These are phyloP conservation scores for Erigeron canadensis DNA, from an alignment of 129 eudicot species.

Conservation along the genomic window DNA sequence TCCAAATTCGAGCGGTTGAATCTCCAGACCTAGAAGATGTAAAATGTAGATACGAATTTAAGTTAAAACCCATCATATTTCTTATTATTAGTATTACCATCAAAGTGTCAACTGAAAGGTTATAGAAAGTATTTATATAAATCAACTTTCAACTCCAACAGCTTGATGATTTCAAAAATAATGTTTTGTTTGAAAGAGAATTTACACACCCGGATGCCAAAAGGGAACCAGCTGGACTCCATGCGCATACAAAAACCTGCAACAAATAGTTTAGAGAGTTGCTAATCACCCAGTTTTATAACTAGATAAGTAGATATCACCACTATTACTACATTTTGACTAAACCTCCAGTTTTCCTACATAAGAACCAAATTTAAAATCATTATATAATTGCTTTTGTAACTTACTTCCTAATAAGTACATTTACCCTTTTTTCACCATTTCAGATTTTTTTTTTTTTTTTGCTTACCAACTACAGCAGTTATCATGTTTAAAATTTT, in stretches of 20 bases:
- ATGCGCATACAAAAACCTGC: constrained; percentile 95
- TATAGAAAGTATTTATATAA: background rate
- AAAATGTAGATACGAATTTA: background rate
- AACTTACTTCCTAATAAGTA: background rate
- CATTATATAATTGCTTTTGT: background rate
- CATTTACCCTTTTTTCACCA: background rate
- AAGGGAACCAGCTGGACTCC: constrained; percentile 94
- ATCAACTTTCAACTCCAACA: background rate
- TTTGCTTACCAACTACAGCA: background rate
- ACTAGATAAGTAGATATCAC: background rate
- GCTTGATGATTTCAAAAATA: background rate
- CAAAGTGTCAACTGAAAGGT: background rate
- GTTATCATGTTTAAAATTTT: background rate
- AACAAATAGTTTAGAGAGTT: constrained; percentile 6
- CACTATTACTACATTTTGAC: background rate
- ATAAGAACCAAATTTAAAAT: background rate
- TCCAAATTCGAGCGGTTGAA: constrained; percentile 93
- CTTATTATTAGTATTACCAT: constrained; percentile 9
- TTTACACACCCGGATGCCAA: constrained; percentile 86
- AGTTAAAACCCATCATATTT: constrained; percentile 9
- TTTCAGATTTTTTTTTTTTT: background rate
- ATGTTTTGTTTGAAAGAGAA: constrained; percentile 4
- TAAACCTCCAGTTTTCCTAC: too few relatives aligned
- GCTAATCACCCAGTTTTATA: background rate
- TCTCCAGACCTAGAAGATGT: constrained; percentile 70